Evolutionary conservation across 306 rosid genomes (phyloP).

Genomic region (Oemleria cerasiformis): DNA sequence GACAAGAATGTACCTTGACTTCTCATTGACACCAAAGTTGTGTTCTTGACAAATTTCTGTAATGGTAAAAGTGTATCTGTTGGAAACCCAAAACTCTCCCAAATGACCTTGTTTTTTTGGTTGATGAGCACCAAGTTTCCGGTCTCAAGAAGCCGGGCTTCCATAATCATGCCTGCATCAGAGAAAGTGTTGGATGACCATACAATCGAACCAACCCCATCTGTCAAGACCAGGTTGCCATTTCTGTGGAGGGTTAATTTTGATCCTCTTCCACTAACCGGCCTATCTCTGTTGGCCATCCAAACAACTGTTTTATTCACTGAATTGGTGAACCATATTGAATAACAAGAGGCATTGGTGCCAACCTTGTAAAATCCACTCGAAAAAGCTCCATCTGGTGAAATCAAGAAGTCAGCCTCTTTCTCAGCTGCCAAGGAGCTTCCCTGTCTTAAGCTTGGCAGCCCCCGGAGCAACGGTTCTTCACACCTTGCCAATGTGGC

Average conservation of each 20-base stretch:
- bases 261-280: constrained; percentile 11
- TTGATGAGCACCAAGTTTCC: constrained; percentile 25
- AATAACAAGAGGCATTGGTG: constrained; percentile 23
- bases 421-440: constrained; percentile 19
- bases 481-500: neutral
- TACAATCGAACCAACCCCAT: neutral
- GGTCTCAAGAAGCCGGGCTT: constrained; percentile 18
- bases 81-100: constrained; percentile 34
- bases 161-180: neutral
- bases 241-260: constrained; percentile 10
- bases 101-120: neutral
- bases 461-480: neutral
- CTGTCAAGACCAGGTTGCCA: constrained; percentile 23
- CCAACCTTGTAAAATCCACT: constrained; percentile 18
- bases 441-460: constrained; percentile 21
- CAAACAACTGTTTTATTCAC: constrained; percentile 18
- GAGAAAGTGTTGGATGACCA: constrained; percentile 27
- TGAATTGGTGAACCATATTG: constrained; percentile 25
- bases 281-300: constrained; percentile 20
- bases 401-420: constrained; percentile 13
- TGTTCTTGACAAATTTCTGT: constrained; percentile 3
- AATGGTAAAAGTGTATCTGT: constrained; percentile 14
- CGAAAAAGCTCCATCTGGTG: constrained; percentile 22
- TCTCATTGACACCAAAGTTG: constrained; percentile 10
- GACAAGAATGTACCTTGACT: constrained; percentile 13